Percentiles rank a stretch among this genome's conserved stretches.
Conservation (phyloP, 192 early-diverging fungal genomes). For the Gaertneriomyces semiglobifer region DNA sequence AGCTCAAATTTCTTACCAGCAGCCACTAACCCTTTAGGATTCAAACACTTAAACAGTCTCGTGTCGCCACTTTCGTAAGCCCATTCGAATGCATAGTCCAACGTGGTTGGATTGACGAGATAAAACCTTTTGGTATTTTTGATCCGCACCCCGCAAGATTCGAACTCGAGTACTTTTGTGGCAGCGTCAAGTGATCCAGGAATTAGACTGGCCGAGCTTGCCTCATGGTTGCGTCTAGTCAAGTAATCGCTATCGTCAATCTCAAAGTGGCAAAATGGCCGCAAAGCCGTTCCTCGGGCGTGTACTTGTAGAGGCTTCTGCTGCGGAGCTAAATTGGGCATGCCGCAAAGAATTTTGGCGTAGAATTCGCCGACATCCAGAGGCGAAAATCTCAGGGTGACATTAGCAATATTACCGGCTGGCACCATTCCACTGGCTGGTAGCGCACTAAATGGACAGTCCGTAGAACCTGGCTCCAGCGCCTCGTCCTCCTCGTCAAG, state of each 20-base stretch:
- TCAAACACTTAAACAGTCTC: conserved; percentile 50
- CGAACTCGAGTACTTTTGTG: conserved; percentile 56
- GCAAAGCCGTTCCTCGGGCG: conserved; percentile 40
- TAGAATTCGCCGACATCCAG: conserved; percentile 46
- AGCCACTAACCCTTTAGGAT: conserved; percentile 44
- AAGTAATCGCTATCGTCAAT: conserved; percentile 59
- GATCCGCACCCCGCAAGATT: conserved; percentile 50
- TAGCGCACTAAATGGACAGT: conserved; percentile 48
- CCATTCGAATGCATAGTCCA: conserved; percentile 55
- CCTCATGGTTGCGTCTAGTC: conserved; percentile 30
- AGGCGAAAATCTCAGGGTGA: conserved; percentile 49
- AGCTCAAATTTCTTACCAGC: conserved; percentile 56
- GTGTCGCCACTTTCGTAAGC: conserved; percentile 27
- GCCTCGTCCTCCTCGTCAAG: conserved; percentile 29
- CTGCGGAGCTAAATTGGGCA: conserved; percentile 47
- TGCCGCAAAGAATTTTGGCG: conserved; percentile 17
- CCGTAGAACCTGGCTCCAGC: conserved; percentile 20
- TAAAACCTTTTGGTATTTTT: conserved; percentile 58
- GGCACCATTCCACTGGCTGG: conserved; percentile 41
- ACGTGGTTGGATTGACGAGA: conserved; percentile 54
- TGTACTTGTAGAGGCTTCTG: conserved; percentile 38
- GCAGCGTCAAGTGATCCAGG: conserved; percentile 39
- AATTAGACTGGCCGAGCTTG: conserved; percentile 26
- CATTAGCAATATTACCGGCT: conserved; percentile 34
- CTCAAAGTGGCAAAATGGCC: conserved; percentile 66